Conservation (phyloP, 2,329 filamentous ascomycete genomes). For the Aphanoascus verrucosus region DNA sequence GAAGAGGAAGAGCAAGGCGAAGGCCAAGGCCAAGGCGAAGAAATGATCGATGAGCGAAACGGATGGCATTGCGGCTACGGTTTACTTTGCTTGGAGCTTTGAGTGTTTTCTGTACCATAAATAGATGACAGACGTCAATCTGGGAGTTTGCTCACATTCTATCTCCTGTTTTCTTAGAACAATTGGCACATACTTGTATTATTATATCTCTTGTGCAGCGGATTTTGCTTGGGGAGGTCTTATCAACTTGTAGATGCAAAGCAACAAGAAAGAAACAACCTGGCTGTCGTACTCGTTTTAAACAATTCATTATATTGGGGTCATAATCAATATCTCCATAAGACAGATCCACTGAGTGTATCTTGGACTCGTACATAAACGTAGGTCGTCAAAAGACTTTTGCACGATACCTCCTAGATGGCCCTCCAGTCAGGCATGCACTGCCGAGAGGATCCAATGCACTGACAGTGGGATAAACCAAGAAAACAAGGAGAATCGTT, state of each 20-base stretch:
- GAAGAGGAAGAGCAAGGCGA: slow-evolving; percentile 29
- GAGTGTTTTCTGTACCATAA: slow-evolving; percentile 1
- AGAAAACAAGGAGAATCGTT: neutral
- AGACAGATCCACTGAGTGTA: too few relatives aligned
- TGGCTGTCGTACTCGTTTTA: too few relatives aligned
- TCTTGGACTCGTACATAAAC: too few relatives aligned
- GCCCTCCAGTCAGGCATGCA: too few relatives aligned
- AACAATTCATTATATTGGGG: too few relatives aligned
- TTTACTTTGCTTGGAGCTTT: slow-evolving; percentile 1
- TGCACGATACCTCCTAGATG: too few relatives aligned
- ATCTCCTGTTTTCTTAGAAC: neutral
- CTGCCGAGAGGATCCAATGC: neutral
- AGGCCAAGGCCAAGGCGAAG: slow-evolving; percentile 24
- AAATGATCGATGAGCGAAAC: neutral
- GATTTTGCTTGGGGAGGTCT: too few relatives aligned
- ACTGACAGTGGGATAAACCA: neutral
- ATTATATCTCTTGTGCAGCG: neutral
- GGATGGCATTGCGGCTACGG: neutral
- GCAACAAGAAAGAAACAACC: too few relatives aligned
- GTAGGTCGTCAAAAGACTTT: too few relatives aligned
- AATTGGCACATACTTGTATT: neutral
- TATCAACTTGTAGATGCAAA: too few relatives aligned
- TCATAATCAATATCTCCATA: too few relatives aligned
- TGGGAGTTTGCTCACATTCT: neutral
- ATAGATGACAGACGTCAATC: neutral